Evolutionary conservation across 768 basidiomycete species (phyloP), one percentile per base, ranked within the genome.

Genomic region (Mrakia frigida): DNA sequence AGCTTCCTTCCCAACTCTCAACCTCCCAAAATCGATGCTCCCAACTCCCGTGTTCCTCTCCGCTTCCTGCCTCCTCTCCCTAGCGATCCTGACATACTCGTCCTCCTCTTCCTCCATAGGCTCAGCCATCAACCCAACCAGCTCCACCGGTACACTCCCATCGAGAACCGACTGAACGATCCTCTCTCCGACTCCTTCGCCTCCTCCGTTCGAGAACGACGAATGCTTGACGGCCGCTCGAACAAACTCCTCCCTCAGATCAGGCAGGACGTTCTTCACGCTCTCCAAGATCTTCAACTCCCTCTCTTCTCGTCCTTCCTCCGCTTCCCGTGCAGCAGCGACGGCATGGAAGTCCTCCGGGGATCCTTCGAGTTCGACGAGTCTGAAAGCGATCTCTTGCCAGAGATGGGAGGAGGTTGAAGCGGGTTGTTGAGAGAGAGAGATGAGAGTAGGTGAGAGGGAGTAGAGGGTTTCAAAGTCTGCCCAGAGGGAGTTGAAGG

Each of bases 1-100:
- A 79, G 84, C 85, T 87, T 82, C 81, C 78, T 93, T 80, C 50
- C 91, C 92, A 11, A 90, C 77, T 35, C 85, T 85, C 33, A 94
- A 76, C 72, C 85, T 85, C 9, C 85, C 84, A 43, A 89, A 76
- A 81, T 96, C 91, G 82, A 96, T 68, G 25, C 65, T 68, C 21
- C 65, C 65, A 1, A 68, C 65, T 1, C 65, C 65, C 23, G 65
- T 39, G 37, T 16, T 68, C 65, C 37, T 68, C 65, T 68, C 65
- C 6, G 65, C 65, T 21, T 39, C 65, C 21, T 39, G 21, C 39
- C 65, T 68, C 65, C 65, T 68, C 65, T 68, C 25, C 65, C 65
- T 68, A 16, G 65, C 65, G 39, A 37, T 68, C 65, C 37, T 68
- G 0, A 68, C 10, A 23, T 23, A 68, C 39, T 68, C 65, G 25